Evolutionary conservation across 345 rosid species (phyloP), one percentile per base, ranked within the genome.

Genomic region (Pugionium dolabratum): DNA sequence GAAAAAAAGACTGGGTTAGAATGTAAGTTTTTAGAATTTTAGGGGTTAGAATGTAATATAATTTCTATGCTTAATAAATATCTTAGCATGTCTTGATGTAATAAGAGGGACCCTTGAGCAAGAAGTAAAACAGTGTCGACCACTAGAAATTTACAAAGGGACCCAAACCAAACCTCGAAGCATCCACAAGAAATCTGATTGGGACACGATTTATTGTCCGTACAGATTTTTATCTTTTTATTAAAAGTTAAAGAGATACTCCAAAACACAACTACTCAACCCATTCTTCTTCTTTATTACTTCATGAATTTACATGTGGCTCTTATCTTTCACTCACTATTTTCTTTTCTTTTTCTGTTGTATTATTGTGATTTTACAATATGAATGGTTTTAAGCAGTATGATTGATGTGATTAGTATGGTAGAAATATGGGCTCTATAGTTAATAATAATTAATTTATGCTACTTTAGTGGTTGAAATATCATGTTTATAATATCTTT

Each of bases 121-220:
- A 52, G 59, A 44, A 69, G 66, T 42, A 29, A 28, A 68, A 40
- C 67, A 69, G 47, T 59, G 33, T 43, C 54, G 54, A 60, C 73
- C 73, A 69, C 61, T 69, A 5, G 8, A 48, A 43, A n/a, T 9
- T 42, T 2, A 6, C 4, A 39, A 9, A 59, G 48, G 66, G 52
- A 39, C 72, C 65, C 64, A 36, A 39, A 67, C 32, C 51, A 31
- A 42, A 11, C 32, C 61, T 10, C 47, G 2, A 29, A 28, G 39
- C 54, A 56, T 37, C 64, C 64, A 67, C 34, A 39, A 30, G 28
- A 58, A 58, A 58, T 50, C 45, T 59, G 59, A 69, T 58, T 69
- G 66, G 73, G 34, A 42, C 74, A 61, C 47, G 62, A 27, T 61
- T 53, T 9, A 43, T 46, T 60, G 39, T 69, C 67, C 74, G 67